These are phyloP conservation scores for Ormosia semicastrata DNA, from an alignment of 306 rosid species.

Conservation along the genomic window DNA sequence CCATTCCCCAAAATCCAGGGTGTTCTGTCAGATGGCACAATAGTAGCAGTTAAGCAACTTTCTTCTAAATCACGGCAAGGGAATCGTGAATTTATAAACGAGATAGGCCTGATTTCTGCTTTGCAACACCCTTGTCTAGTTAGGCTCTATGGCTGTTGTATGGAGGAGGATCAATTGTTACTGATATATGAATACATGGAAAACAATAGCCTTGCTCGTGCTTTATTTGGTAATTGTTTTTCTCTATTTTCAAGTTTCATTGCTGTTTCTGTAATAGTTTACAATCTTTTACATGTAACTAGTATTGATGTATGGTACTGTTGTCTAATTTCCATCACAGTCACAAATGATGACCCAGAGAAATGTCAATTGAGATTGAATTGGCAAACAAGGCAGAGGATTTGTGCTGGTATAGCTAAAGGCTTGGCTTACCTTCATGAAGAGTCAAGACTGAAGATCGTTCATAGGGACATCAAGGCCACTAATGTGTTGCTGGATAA, in stretches of 20 bases:
- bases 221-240: slow-evolving; percentile 34
- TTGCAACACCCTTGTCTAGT: slow-evolving; percentile 48
- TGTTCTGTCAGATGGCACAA: slow-evolving; percentile 31
- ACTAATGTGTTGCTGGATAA: slow-evolving; percentile 64
- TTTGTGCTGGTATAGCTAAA: slow-evolving; percentile 59
- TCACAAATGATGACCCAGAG: slow-evolving; percentile 25
- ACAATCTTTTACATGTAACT: neutral
- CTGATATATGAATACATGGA: slow-evolving; percentile 49
- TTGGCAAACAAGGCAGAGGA: slow-evolving; percentile 58
- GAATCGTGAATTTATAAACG: slow-evolving; percentile 45
- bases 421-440: slow-evolving; percentile 73
- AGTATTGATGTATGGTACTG: neutral
- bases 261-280: neutral
- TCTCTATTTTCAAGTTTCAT: neutral
- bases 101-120: slow-evolving; percentile 49
- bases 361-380: slow-evolving; percentile 28
- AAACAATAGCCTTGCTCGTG: slow-evolving; percentile 46
- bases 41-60: slow-evolving; percentile 44
- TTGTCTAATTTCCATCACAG: slow-evolving; percentile 5
- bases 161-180: slow-evolving; percentile 42
- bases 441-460: slow-evolving; percentile 64
- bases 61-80: slow-evolving; percentile 51
- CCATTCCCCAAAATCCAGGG: slow-evolving; percentile 32
- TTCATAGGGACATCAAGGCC: slow-evolving; percentile 73
- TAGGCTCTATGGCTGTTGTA: slow-evolving; percentile 47